Base-by-base conservation (phyloP, 202 grass and related monocot species). In the Digitaria exilis region DNA sequence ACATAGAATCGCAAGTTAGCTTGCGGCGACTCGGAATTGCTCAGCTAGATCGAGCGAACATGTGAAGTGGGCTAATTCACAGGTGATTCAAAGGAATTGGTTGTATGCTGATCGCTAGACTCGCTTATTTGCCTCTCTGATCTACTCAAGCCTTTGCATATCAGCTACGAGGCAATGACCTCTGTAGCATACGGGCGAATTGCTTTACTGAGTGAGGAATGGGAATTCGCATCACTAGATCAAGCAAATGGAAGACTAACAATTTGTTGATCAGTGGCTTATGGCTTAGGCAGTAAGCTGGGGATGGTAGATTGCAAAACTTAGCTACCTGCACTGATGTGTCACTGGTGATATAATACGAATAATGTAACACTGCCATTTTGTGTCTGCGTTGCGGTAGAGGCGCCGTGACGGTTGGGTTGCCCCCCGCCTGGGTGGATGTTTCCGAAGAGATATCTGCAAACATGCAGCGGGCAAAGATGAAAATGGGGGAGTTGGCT, bases 341-440 rank as follows among this genome's bases (percentile, higher is more conserved):
- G 4, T 28, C 3, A 3, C 51, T 56, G 37, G 68, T 71, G 18
- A 65, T 50, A 29, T 50, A 29, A n/a, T 12, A 42, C 26, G 6
- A 16, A 41, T 66, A 31, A 15, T 77, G 7, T 37, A 50, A 19
- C 25, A 37, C 67, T 86, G 35, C 73, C 76, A 50, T 65, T 31
- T 51, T 48, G 48, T 64, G 29, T 5, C 41, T 81, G 45, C 8
- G 54, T 50, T 94, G 71, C 87, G 96, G 93, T 94, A 81, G 85
- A 88, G 89, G 86, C 7, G 35, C 84, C 1, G 84, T 76, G 61
- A 88, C 71, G 0, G 85, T 99, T 19, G 89, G 96, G 71, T 80
- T 99, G 48, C 96, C 96, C 22, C 96, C 96, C n/a, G n/a, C n/a
- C n/a, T n/a, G n/a, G n/a, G n/a, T n/a, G n/a, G n/a, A n/a, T n/a